Evolutionary conservation across 371 early-diverging fungal species (phyloP), one percentile per base, ranked within the genome.

Genomic region (Apophysomyces elegans): DNA sequence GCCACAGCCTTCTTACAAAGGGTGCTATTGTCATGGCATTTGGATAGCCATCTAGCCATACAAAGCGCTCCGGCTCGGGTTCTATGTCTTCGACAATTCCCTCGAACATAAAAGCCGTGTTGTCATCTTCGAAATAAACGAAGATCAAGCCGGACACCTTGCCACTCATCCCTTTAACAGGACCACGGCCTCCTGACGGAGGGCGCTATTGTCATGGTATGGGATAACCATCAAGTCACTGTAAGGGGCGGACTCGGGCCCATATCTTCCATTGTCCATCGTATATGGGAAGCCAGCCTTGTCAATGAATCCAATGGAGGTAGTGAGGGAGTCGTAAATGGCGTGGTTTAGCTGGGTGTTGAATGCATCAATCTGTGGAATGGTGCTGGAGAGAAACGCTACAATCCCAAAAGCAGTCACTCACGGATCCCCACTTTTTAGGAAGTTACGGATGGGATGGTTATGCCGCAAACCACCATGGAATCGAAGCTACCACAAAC

Each of bases 91-190:
- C 46, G 16, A 45, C 6, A 45, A 3, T 45, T 45, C 46, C 46
- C 46, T 45, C 46, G 2, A 45, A 45, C 46, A 45, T 45, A 45
- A 5, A 45, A 45, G 46, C 46, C 46, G 46, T 45, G 2, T 45
- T 45, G 46, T 12, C 46, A 45, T 45, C 46, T 45, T 45, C 46
- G 16, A 45, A 43, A 45, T 7, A 45, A 13, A 13, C 9, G 46
- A 45, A 45, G 46, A 45, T 13, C 46, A 45, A 45, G 46, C 13
- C 46, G 16, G 46, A 13, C 46, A 12, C 13, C 46, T 13, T 45
- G 13, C 46, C n/a, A 45, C 46, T 45, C 46, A 45, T 45, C 46
- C 46, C 46, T 18, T 45, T 26, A 45, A 45, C 46, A 45, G 46
- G 13, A 45, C 46, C 46, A 13, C 46, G 46, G 46, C 46, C 13